These are phyloP conservation scores for Acanthamoeba lenticulata DNA, from an alignment of 208 protist species.

Conservation along the genomic window DNA sequence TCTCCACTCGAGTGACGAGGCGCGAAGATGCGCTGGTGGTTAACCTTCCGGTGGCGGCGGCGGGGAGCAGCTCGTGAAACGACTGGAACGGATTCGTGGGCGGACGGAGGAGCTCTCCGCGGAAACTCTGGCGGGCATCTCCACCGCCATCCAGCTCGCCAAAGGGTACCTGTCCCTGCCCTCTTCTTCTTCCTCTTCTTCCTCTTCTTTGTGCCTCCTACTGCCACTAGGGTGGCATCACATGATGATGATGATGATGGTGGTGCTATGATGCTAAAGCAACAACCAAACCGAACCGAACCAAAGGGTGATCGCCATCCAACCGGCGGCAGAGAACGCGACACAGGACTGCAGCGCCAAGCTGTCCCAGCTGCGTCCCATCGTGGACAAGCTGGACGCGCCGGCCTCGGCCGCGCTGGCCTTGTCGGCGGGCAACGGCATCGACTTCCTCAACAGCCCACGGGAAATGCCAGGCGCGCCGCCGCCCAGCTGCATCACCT, in stretches of 20 bases:
- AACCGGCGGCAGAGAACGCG: constrained; percentile 18
- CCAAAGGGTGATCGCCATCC: not conserved
- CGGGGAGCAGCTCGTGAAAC: not conserved
- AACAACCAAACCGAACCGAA: too few relatives aligned
- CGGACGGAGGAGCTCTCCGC: not conserved
- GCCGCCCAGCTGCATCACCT: not conserved
- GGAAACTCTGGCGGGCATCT: not conserved
- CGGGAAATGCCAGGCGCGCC: not conserved
- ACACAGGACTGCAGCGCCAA: not conserved
- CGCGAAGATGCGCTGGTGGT: not conserved
- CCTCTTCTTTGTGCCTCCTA: not conserved
- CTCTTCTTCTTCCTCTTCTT: not conserved
- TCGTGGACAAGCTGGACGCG: not conserved
- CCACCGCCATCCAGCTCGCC: not conserved
- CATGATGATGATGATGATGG: not conserved
- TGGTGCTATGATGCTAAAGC: too few relatives aligned
- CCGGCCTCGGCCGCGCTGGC: not conserved
- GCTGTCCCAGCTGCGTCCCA: not conserved
- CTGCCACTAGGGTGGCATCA: not conserved
- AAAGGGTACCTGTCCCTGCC: not conserved
- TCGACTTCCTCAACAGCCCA: constrained; percentile 29
- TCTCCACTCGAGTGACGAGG: not conserved
- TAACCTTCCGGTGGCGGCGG: not conserved
- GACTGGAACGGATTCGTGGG: constrained; percentile 19
- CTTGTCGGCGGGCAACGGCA: not conserved